phyloP scores from a whole-genome alignment of 805 yeast species.

The Barnettozyma pratensis region DNA sequence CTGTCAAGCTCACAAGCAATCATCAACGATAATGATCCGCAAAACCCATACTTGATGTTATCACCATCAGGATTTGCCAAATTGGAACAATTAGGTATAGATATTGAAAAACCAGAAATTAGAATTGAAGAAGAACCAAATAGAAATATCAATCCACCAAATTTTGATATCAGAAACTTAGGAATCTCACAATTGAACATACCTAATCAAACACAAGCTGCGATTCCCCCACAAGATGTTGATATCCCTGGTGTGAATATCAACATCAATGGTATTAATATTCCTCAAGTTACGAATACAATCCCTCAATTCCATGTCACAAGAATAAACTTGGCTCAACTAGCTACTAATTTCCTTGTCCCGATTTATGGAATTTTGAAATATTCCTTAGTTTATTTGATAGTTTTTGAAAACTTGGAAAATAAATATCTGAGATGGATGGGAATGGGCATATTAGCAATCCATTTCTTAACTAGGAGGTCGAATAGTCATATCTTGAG shows the following conservation, averaged over 20 bases:
- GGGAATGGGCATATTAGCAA: not conserved
- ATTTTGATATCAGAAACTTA: not conserved
- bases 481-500: constrained; percentile 1
- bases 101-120: constrained; percentile 16
- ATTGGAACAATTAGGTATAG: constrained; percentile 14
- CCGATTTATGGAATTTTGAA: not conserved
- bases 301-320: not conserved
- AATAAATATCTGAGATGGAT: not conserved
- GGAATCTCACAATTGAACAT: not conserved
- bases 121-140: constrained; percentile 1
- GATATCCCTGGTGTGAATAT: not conserved
- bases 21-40: constrained; percentile 21
- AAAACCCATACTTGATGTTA: constrained; percentile 23
- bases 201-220: not conserved
- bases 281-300: not conserved
- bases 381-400: not conserved
- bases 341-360: not conserved
- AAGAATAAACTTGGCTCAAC: not conserved
- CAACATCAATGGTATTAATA: not conserved
- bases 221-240: not conserved
- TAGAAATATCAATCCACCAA: no score
- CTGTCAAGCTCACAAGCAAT: constrained; percentile 23
- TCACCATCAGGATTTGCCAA: constrained; percentile 24
- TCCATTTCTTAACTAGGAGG: constrained; percentile 1
- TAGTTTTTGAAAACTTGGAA: not conserved